phyloP scores from a whole-genome alignment of 345 rosid genomes.

The Murraya paniculata region DNA sequence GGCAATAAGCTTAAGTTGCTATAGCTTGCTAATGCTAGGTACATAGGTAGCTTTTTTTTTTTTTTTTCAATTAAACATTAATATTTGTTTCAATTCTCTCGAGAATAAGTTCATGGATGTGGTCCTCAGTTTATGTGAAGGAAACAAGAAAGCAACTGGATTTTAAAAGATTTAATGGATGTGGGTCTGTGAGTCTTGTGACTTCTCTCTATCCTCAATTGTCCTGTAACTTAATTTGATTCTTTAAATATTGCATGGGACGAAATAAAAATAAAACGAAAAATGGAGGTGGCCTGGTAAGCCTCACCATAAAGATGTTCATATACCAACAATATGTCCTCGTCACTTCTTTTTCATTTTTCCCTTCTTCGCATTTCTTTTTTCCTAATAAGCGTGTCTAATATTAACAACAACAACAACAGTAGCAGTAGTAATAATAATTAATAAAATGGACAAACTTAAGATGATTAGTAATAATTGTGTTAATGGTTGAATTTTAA shows the following conservation, averaged over 20 bases:
- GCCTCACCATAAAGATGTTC: background rate
- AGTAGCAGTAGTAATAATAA: too few relatives aligned
- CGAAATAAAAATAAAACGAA: background rate
- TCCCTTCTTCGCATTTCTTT: background rate
- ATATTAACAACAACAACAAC: too few relatives aligned
- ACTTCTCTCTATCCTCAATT: background rate
- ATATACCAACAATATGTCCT: background rate
- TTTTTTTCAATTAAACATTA: background rate
- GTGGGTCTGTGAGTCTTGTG: slow-evolving; percentile 13
- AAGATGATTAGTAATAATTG: too few relatives aligned
- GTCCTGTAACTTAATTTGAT: background rate
- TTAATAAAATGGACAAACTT: too few relatives aligned
- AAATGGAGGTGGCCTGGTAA: background rate
- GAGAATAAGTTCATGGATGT: background rate
- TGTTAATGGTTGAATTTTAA: too few relatives aligned
- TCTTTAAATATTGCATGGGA: background rate
- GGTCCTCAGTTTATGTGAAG: background rate
- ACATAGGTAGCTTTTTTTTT: background rate
- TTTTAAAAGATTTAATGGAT: slow-evolving; percentile 1
- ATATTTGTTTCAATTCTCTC: background rate
- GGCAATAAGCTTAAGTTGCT: too few relatives aligned
- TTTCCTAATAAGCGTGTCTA: too few relatives aligned
- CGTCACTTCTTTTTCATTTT: background rate
- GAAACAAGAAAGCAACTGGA: background rate
- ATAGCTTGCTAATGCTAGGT: background rate